Base-by-base conservation (phyloP, 2,329 filamentous ascomycete species). In the Scedosporium aurantiacum region DNA sequence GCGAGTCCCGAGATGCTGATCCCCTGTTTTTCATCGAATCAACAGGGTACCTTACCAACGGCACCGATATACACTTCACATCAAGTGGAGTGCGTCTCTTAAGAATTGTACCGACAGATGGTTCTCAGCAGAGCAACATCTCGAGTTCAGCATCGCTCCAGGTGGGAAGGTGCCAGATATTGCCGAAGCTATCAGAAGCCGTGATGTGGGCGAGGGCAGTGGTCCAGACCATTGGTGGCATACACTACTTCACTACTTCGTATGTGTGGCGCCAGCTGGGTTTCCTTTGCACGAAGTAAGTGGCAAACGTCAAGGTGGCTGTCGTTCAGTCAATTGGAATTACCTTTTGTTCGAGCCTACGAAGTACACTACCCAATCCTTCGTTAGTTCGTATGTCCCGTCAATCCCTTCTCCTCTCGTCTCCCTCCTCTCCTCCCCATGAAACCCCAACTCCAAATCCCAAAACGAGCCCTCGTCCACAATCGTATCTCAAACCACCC, bases 401-500 rank as follows among this genome's bases (percentile, higher is more conserved):
- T 37, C 32, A 37, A 37, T 37, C 32, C 32, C 8, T 37, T 37
- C 32, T 37, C 8, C 4, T 37, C 32, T 37, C 32, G 32, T 37
- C 32, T 37, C 28, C 6, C 28, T 6, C 28, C 28, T 28, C 7
- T 6, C 1, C 28, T 6, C 28, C 41, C 43, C 43, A n/a, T 47
- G 43, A 47, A 47, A n/a, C 43, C 43, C 14, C 43, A 47, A 47
- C 16, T 47, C 43, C 43, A 47, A 21, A 21, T 18, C 18, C 43
- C 43, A 47, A 47, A 47, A 47, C 43, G 16, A 21, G 16, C n/a
- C 43, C 18, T 47, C 43, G 43, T 47, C 43, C n/a, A 47, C 14
- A 47, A 21, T 47, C 18, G 18, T 47, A n/a, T 21, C 43, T 47
- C 60, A 64, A 55, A 63, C 58, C 43, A 65, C 63, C 10, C 64